Conservation (phyloP, 306 rosid species). For the Prunus davidiana region DNA sequence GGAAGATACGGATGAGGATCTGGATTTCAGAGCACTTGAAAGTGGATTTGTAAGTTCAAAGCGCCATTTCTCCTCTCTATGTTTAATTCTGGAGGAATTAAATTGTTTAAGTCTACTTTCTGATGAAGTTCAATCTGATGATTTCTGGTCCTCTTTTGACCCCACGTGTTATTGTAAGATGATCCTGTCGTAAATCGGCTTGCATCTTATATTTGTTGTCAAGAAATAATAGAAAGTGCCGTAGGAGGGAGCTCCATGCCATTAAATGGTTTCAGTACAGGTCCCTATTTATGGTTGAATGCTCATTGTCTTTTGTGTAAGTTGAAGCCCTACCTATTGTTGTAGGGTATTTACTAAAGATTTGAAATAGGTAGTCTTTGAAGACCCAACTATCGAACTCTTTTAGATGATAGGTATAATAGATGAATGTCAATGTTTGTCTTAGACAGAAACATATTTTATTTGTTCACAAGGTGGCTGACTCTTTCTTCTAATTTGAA, state of each 20-base stretch:
- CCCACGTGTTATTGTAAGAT: background rate
- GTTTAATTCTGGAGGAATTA: background rate
- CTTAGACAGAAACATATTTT: background rate
- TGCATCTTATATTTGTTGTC: background rate
- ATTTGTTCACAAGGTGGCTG: conserved; percentile 1
- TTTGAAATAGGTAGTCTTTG: background rate
- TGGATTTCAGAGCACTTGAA: conserved; percentile 90
- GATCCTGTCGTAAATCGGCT: background rate
- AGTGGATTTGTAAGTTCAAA: conserved; percentile 81
- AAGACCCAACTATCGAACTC: background rate
- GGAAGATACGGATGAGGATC: conserved; percentile 61
- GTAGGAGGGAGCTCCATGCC: background rate
- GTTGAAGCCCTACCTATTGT: background rate
- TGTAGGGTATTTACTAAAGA: background rate
- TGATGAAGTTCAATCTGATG: background rate
- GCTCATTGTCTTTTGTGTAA: background rate
- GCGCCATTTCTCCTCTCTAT: background rate
- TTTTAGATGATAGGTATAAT: background rate
- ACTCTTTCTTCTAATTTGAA: conserved; percentile 32
- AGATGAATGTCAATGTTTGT: background rate
- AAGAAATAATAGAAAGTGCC: background rate
- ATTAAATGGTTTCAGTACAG: background rate
- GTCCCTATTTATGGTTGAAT: conserved; percentile 1
- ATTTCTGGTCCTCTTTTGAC: background rate
- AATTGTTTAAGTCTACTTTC: background rate